Evolutionary conservation across 1,284 basidiomycete species (phyloP).

Genomic region (Termitomyces sp.): DNA sequence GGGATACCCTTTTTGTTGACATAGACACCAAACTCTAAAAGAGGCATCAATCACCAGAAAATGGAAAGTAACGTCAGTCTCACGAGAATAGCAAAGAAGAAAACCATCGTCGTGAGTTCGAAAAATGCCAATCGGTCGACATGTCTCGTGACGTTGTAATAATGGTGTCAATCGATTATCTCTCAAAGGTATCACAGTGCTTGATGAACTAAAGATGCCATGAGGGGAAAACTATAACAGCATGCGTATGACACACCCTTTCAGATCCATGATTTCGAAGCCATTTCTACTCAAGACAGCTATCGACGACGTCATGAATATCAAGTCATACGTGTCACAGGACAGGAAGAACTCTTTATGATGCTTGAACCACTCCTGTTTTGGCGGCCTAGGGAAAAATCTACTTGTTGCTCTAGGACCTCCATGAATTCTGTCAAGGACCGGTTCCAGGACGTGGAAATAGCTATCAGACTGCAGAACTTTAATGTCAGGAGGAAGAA

Average conservation of each 20-base stretch:
- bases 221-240: neutral
- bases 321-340: slow-evolving; percentile 81
- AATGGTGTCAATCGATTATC: slow-evolving; percentile 70
- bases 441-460: slow-evolving; percentile 91
- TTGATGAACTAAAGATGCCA: slow-evolving; percentile 60
- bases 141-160: slow-evolving; percentile 77
- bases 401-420: slow-evolving; percentile 62
- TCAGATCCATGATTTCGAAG: slow-evolving; percentile 96
- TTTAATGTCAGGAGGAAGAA: neutral
- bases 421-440: slow-evolving; percentile 81
- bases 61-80: slow-evolving; percentile 42
- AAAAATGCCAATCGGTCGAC: slow-evolving; percentile 90
- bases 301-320: slow-evolving; percentile 89
- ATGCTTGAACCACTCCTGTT: slow-evolving; percentile 88
- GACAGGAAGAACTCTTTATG: slow-evolving; percentile 89
- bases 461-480: slow-evolving; percentile 65
- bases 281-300: slow-evolving; percentile 89
- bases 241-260: slow-evolving; percentile 53
- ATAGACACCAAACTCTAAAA: slow-evolving; percentile 88
- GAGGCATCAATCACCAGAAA: slow-evolving; percentile 57
- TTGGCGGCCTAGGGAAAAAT: slow-evolving; percentile 68
- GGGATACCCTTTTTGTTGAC: slow-evolving; percentile 87
- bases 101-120: slow-evolving; percentile 85
- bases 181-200: slow-evolving; percentile 83
- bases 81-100: slow-evolving; percentile 88